A percentile compares a stretch with the other conserved stretches of the same genome.
These are phyloP conservation scores for Arabidopsis suecica DNA, from an alignment of 345 rosid species.

Conservation along the genomic window DNA sequence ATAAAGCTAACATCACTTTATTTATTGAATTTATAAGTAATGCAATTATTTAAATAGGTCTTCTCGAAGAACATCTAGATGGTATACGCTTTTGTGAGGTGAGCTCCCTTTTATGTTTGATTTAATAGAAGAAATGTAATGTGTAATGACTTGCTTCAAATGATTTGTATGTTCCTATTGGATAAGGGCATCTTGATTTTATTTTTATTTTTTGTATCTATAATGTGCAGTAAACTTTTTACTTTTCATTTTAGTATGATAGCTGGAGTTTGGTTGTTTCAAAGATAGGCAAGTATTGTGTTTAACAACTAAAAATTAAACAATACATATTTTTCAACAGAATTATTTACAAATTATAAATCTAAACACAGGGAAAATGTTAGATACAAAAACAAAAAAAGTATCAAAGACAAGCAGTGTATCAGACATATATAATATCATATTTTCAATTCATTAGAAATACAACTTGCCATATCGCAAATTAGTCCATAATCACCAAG, in stretches of 20 bases:
- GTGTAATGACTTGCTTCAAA: not conserved
- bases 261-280: not conserved
- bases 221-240: not conserved
- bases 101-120: not conserved
- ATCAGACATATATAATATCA: too few relatives aligned
- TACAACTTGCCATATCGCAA: not conserved
- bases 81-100: not conserved
- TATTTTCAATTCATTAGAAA: too few relatives aligned
- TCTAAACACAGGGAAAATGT: not conserved
- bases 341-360: not conserved
- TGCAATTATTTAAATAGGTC: not conserved
- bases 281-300: not conserved
- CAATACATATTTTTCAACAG: not conserved
- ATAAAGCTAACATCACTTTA: not conserved
- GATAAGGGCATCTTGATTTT: not conserved
- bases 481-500: too few relatives aligned
- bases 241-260: not conserved
- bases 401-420: too few relatives aligned
- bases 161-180: constrained; percentile 1
- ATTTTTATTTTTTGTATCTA: not conserved
- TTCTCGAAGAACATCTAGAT: not conserved
- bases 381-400: too few relatives aligned
- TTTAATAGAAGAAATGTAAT: not conserved
- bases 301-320: not conserved
- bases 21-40: not conserved